Percentiles rank a stretch among this genome's conserved stretches.
Evolutionary conservation across 768 basidiomycete genomes (phyloP).

Genomic region (Pleurotus tuber-regium): DNA sequence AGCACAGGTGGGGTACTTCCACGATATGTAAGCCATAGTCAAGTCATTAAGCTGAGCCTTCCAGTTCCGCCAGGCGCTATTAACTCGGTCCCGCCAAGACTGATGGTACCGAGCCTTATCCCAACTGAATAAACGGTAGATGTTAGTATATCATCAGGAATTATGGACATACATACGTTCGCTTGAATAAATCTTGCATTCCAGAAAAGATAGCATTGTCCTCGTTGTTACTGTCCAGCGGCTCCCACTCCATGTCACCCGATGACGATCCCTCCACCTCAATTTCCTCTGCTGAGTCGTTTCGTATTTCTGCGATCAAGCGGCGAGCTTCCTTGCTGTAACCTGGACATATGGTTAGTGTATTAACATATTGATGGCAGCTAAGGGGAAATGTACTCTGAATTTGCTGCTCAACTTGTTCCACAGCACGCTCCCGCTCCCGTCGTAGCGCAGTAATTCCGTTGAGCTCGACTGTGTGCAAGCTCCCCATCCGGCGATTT

Average conservation of each 20-base stretch:
- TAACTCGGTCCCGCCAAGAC: background rate
- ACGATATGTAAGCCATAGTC: slow-evolving; percentile 5
- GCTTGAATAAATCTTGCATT: background rate
- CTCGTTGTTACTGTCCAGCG: background rate
- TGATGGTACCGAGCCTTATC: background rate
- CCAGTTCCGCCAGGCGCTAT: background rate
- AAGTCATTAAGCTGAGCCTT: background rate
- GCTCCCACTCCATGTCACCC: background rate
- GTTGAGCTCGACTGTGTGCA: background rate
- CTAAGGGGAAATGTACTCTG: background rate
- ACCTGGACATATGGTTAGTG: background rate
- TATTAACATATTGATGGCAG: background rate
- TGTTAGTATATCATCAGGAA: background rate
- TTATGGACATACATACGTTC: background rate
- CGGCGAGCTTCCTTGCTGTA: background rate
- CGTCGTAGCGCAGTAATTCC: background rate
- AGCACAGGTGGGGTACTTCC: slow-evolving; percentile 7
- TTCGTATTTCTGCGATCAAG: background rate
- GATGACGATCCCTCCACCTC: background rate
- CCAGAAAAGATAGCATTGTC: background rate
- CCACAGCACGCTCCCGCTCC: background rate
- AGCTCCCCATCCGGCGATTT: background rate
- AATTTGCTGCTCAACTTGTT: background rate
- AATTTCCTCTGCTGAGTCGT: background rate
- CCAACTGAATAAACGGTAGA: background rate